phyloP scores from a whole-genome alignment of 2,329 filamentous ascomycete species.

The Neofusicoccum kwambonambiense region DNA sequence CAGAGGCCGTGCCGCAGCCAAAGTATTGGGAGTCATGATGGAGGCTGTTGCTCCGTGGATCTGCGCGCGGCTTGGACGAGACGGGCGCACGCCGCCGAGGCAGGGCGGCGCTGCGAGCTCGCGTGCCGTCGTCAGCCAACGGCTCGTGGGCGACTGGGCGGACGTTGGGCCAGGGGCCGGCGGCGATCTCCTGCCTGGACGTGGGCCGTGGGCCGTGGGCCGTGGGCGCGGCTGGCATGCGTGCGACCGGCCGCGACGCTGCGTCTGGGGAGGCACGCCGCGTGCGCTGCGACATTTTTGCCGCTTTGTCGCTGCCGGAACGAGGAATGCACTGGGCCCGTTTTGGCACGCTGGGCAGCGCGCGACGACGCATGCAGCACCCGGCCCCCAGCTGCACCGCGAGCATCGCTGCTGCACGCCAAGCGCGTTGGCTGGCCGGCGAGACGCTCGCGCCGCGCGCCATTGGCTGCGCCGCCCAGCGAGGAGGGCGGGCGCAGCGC shows the following conservation, averaged over 20 bases:
- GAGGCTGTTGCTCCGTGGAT: not conserved
- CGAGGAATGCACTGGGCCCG: not conserved
- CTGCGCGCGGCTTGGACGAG: not conserved
- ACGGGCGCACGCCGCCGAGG: not conserved
- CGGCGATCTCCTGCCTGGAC: no score
- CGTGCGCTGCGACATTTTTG: constrained; percentile 4
- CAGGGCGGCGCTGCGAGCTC: not conserved
- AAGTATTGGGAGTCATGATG: constrained; percentile 4
- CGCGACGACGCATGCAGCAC: constrained; percentile 16
- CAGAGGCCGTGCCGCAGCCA: constrained; percentile 8
- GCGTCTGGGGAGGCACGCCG: not conserved
- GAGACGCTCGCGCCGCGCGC: not conserved
- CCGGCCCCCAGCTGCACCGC: constrained; percentile 11
- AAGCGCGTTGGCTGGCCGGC: constrained; percentile 11
- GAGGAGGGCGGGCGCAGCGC: not conserved
- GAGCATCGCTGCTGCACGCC: constrained; percentile 12
- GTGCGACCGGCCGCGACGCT: not conserved
- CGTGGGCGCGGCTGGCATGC: not conserved
- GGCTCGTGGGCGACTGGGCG: constrained; percentile 1
- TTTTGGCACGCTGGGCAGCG: not conserved
- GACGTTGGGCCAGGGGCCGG: not conserved
- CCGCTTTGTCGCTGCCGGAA: constrained; percentile 2
- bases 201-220: no score
- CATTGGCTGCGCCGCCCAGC: not conserved
- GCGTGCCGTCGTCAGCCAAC: not conserved